Conservation (phyloP, 2,329 filamentous ascomycete species). For the Calonectria henricotiae region DNA sequence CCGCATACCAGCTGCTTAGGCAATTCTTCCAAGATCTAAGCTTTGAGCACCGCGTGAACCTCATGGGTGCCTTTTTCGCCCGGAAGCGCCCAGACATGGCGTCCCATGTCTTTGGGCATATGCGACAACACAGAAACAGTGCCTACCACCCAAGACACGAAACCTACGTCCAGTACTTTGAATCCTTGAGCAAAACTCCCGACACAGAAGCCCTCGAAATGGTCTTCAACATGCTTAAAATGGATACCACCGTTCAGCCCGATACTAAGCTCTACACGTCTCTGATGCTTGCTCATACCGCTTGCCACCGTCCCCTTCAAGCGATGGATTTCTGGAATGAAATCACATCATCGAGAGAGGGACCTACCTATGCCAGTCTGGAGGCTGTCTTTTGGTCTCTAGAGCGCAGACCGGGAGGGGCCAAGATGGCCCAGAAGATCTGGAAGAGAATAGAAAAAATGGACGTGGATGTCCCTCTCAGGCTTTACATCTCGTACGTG, state of each 20-base stretch:
- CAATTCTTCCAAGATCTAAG: slow-evolving; percentile 78
- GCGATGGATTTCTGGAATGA: slow-evolving; percentile 88
- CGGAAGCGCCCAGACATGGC: slow-evolving; percentile 88
- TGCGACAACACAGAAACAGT: slow-evolving; percentile 82
- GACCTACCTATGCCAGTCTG: slow-evolving; percentile 86
- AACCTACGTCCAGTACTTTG: slow-evolving; percentile 85
- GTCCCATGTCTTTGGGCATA: slow-evolving; percentile 89
- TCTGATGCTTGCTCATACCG: slow-evolving; percentile 88
- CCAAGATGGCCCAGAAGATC: slow-evolving; percentile 75
- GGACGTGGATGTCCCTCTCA: slow-evolving; percentile 83
- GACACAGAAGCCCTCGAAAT: slow-evolving; percentile 77
- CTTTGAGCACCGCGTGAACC: slow-evolving; percentile 75
- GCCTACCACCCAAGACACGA: slow-evolving; percentile 78
- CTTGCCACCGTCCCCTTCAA: slow-evolving; percentile 76
- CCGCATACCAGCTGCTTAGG: slow-evolving; percentile 76
- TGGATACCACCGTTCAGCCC: slow-evolving; percentile 86
- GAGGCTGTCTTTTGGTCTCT: slow-evolving; percentile 87
- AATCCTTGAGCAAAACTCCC: slow-evolving; percentile 77
- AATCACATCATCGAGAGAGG: slow-evolving; percentile 87
- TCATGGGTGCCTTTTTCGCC: slow-evolving; percentile 89
- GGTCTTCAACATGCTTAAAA: slow-evolving; percentile 94
- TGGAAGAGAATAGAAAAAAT: slow-evolving; percentile 82
- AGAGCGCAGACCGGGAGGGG: slow-evolving; percentile 73
- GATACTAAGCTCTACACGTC: slow-evolving; percentile 86
- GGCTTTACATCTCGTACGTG: slow-evolving; percentile 84